phyloP scores from a whole-genome alignment of 2,329 filamentous ascomycete species.

The Nemania abortiva region DNA sequence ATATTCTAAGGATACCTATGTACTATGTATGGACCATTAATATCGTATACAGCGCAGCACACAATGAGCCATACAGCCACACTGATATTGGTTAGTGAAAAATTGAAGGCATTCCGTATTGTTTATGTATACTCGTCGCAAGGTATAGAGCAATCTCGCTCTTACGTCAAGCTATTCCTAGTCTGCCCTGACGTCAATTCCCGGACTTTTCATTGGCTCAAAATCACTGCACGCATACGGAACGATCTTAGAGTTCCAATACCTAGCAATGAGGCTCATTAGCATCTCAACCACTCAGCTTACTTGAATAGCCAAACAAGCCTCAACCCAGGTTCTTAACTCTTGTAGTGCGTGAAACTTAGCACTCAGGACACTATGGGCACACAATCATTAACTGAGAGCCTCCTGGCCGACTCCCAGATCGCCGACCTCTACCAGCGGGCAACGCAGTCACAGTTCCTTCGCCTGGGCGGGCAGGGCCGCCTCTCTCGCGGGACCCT shows the following conservation, averaged over 20 bases:
- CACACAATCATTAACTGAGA: slow-evolving; percentile 39
- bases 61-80: neutral
- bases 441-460: slow-evolving; percentile 48
- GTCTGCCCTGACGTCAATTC: neutral
- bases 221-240: neutral
- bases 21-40: neutral
- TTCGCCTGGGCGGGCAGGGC: slow-evolving; percentile 48
- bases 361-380: slow-evolving; percentile 32
- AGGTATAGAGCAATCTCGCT: neutral
- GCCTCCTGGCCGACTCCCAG: slow-evolving; percentile 42
- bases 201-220: slow-evolving; percentile 4
- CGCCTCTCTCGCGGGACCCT: slow-evolving; percentile 43
- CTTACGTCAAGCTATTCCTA: slow-evolving; percentile 33
- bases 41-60: neutral
- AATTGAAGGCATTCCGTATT: neutral
- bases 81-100: neutral
- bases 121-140: neutral
- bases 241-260: too few relatives aligned
- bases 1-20: slow-evolving; percentile 3
- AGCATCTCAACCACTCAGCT: neutral
- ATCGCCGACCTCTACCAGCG: slow-evolving; percentile 44
- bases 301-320: too few relatives aligned
- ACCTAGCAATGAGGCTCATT: neutral
- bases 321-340: neutral
- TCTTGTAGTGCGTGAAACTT: neutral